These are phyloP conservation scores for Penicillium sp. DNA, from an alignment of 2,329 filamentous ascomycete species.

Conservation along the genomic window DNA sequence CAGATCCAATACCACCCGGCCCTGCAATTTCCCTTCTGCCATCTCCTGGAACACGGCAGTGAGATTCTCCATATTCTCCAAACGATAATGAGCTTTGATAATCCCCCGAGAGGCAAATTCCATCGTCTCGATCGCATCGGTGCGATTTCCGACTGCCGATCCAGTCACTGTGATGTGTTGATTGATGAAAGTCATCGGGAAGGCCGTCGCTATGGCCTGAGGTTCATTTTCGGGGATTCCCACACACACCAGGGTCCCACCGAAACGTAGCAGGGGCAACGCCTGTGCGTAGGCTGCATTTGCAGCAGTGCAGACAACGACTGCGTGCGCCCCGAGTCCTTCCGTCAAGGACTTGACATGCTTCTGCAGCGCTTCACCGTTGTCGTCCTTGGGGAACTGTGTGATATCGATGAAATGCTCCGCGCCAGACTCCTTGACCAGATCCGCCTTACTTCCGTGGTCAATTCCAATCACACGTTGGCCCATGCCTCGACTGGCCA, in stretches of 20 bases:
- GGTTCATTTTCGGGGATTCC: constrained; percentile 45
- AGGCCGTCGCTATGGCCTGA: constrained; percentile 41
- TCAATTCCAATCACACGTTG: constrained; percentile 62
- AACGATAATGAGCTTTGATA: constrained; percentile 39
- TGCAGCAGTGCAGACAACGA: constrained; percentile 50
- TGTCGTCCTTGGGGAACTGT: constrained; percentile 42
- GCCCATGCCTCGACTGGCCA: constrained; percentile 55
- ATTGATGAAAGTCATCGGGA: constrained; percentile 37
- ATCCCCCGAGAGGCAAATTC: constrained; percentile 43
- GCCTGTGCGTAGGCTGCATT: constrained; percentile 48
- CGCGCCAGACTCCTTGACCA: constrained; percentile 56
- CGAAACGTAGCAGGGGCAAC: constrained; percentile 43
- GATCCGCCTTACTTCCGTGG: constrained; percentile 53
- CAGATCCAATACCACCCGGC: constrained; percentile 44
- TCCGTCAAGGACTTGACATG: constrained; percentile 51
- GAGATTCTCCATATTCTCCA: constrained; percentile 44
- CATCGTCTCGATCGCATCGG: constrained; percentile 45
- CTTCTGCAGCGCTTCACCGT: constrained; percentile 44
- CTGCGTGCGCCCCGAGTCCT: constrained; percentile 48
- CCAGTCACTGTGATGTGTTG: constrained; percentile 43
- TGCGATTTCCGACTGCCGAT: constrained; percentile 46
- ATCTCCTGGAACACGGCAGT: constrained; percentile 43
- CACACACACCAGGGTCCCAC: constrained; percentile 48
- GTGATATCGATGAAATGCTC: constrained; percentile 62
- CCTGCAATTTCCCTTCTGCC: constrained; percentile 39